Evolutionary conservation across 805 yeast species (phyloP).

Genomic region (Brettanomyces naardenensis): DNA sequence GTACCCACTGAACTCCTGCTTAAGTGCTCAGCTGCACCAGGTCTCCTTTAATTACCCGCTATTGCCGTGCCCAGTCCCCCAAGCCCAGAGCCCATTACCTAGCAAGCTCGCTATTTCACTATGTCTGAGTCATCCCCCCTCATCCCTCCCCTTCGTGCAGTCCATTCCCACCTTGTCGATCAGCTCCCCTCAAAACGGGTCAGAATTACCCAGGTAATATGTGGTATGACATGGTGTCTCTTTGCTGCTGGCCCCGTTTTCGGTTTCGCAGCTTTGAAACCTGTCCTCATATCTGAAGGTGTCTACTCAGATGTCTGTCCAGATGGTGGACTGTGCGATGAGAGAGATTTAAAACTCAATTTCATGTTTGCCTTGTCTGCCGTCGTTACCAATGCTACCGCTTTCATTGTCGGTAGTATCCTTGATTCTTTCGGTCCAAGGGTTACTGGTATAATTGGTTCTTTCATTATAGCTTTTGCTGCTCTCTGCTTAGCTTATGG

Average conservation of each 20-base stretch:
- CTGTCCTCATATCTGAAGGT: constrained; percentile 68
- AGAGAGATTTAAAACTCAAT: constrained; percentile 80
- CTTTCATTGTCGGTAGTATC: constrained; percentile 74
- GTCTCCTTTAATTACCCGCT: no score
- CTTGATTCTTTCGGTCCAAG: constrained; percentile 79
- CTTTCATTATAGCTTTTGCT: constrained; percentile 50
- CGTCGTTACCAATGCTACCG: constrained; percentile 75
- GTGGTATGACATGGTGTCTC: constrained; percentile 83
- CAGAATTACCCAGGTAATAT: constrained; percentile 47
- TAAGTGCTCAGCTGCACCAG: no score
- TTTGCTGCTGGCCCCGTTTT: constrained; percentile 90
- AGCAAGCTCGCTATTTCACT: no score
- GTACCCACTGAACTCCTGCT: no score
- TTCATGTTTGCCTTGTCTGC: constrained; percentile 82
- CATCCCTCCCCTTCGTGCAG: constrained; percentile 18
- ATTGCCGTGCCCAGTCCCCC: no score
- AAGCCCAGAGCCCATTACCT: no score
- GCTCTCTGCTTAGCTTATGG: constrained; percentile 28
- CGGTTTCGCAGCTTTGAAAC: constrained; percentile 94
- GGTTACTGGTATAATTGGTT: constrained; percentile 68
- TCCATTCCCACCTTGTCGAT: constrained; percentile 1
- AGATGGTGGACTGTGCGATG: constrained; percentile 36
- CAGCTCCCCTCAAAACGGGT: constrained; percentile 18
- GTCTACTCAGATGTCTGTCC: constrained; percentile 62
- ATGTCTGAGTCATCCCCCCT: no score